Evolutionary conservation across 768 basidiomycete genomes (phyloP).

Genomic region (Phylloporus scabripes): DNA sequence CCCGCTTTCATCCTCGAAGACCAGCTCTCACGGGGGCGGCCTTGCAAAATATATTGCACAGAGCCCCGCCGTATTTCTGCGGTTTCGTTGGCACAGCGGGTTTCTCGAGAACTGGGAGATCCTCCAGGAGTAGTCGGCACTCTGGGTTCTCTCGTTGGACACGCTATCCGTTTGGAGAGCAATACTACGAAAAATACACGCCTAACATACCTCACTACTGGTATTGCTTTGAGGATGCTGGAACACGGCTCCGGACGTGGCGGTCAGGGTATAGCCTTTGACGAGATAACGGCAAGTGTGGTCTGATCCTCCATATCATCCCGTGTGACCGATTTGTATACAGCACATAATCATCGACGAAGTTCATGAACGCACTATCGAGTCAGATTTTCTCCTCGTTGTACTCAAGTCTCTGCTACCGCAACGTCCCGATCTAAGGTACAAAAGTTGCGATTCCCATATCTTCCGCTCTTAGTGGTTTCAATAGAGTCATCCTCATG

Average conservation of each 20-base stretch:
- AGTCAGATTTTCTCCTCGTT: conserved; percentile 94
- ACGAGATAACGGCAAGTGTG: conserved; percentile 84
- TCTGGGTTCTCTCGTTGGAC: conserved; percentile 76
- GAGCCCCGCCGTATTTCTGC: conserved; percentile 96
- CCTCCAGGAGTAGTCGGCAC: conserved; percentile 73
- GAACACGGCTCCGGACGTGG: conserved; percentile 71
- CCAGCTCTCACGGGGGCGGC: conserved; percentile 69
- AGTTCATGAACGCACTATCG: conserved; percentile 96
- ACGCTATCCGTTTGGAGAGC: conserved; percentile 90
- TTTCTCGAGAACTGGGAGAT: conserved; percentile 91
- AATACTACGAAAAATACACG: conserved; percentile 75
- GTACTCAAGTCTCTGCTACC: conserved; percentile 80
- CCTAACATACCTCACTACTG: conserved; percentile 84
- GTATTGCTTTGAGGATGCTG: conserved; percentile 96
- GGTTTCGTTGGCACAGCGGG: conserved; percentile 89
- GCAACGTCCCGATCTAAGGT: conserved; percentile 83
- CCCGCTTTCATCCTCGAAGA: conserved; percentile 93
- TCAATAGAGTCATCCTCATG: conserved; percentile 82
- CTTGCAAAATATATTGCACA: conserved; percentile 90
- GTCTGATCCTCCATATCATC: conserved; percentile 3
- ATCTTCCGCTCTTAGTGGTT: conserved; percentile 2
- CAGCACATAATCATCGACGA: conserved; percentile 97
- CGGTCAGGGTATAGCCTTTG: conserved; percentile 76
- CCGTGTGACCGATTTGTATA: background rate
- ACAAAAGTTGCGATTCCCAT: conserved; percentile 12